phyloP scores from a whole-genome alignment of 139 green algal genomes.

The Klebsormidium nitens region DNA sequence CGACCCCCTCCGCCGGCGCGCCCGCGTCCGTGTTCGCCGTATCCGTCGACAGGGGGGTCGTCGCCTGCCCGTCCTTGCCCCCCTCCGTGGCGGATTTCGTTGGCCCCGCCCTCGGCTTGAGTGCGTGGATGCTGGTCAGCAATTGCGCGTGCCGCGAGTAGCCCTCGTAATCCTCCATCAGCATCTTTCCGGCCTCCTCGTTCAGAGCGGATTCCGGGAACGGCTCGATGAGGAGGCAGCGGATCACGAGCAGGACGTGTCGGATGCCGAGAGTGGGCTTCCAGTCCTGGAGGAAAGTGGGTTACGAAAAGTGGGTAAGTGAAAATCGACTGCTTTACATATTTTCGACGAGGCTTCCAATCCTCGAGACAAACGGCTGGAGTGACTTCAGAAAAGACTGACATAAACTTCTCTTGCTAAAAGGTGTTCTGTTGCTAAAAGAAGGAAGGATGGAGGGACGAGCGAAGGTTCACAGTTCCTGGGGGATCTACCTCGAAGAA shows the following conservation, averaged over 20 bases:
- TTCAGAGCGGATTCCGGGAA: slow-evolving; percentile 95
- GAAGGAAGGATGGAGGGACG: too few relatives aligned
- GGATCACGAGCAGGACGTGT: slow-evolving; percentile 68
- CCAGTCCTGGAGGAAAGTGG: too few relatives aligned
- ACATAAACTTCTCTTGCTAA: too few relatives aligned
- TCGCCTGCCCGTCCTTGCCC: slow-evolving; percentile 10
- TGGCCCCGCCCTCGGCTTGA: slow-evolving; percentile 8
- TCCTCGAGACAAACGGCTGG: too few relatives aligned
- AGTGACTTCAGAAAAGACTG: too few relatives aligned
- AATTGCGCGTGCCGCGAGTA: slow-evolving; percentile 73
- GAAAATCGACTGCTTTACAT: too few relatives aligned
- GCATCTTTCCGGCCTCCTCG: slow-evolving; percentile 91
- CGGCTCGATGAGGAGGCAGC: slow-evolving; percentile 94
- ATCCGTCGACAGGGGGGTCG: slow-evolving; percentile 62
- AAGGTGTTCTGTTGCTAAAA: too few relatives aligned
- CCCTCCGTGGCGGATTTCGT: slow-evolving; percentile 30
- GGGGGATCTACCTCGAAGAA: too few relatives aligned
- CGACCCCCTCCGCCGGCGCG: not conserved
- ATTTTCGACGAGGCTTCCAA: too few relatives aligned
- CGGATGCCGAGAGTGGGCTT: slow-evolving; percentile 69
- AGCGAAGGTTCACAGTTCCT: too few relatives aligned
- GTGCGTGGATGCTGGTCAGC: slow-evolving; percentile 80
- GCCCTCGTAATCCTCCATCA: slow-evolving; percentile 76
- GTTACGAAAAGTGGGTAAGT: too few relatives aligned
- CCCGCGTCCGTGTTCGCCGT: slow-evolving; percentile 58